A percentile compares a stretch with the other conserved stretches of the same genome.
These are phyloP conservation scores for Polytrichum formosum DNA, from an alignment of 225 moss, liverwort and hornwort genomes.

Conservation along the genomic window DNA sequence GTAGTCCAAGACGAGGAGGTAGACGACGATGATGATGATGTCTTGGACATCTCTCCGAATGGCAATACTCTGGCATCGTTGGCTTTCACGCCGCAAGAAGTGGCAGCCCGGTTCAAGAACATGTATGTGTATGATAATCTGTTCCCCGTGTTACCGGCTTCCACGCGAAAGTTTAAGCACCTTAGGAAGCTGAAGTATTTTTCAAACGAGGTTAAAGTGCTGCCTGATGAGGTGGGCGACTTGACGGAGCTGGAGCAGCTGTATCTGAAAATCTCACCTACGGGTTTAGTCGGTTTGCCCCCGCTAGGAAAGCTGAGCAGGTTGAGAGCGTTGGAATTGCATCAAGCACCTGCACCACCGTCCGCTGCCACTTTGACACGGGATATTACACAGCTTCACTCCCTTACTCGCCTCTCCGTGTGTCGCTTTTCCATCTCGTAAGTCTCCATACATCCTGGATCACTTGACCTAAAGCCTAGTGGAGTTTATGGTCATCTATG, in stretches of 20 bases:
- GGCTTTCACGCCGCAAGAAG: slow-evolving; percentile 43
- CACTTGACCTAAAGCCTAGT: background rate
- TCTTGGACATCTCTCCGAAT: slow-evolving; percentile 74
- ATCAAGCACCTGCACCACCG: slow-evolving; percentile 83
- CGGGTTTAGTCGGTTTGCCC: slow-evolving; percentile 72
- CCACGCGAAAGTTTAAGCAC: slow-evolving; percentile 54
- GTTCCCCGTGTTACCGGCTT: slow-evolving; percentile 74
- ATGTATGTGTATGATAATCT: slow-evolving; percentile 90
- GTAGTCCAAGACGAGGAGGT: slow-evolving; percentile 32
- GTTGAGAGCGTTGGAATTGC: slow-evolving; percentile 82
- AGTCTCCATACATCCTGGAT: slow-evolving; percentile 24
- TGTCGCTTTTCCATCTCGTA: slow-evolving; percentile 98
- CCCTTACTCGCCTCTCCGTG: slow-evolving; percentile 84
- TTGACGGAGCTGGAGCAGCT: slow-evolving; percentile 78
- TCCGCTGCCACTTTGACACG: slow-evolving; percentile 88
- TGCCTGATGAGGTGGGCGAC: slow-evolving; percentile 75
- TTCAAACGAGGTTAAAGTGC: slow-evolving; percentile 79
- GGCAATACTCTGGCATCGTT: slow-evolving; percentile 70
- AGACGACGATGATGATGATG: slow-evolving; percentile 73
- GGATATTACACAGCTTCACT: slow-evolving; percentile 95
- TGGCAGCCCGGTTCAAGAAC: slow-evolving; percentile 66
- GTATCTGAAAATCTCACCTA: slow-evolving; percentile 66
- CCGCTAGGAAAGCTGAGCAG: slow-evolving; percentile 77
- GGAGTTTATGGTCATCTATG: too few relatives aligned
- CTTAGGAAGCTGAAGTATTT: slow-evolving; percentile 83